Evolutionary conservation across 345 rosid genomes (phyloP), one percentile per base, ranked within the genome.

Genomic region (Populus nigra): DNA sequence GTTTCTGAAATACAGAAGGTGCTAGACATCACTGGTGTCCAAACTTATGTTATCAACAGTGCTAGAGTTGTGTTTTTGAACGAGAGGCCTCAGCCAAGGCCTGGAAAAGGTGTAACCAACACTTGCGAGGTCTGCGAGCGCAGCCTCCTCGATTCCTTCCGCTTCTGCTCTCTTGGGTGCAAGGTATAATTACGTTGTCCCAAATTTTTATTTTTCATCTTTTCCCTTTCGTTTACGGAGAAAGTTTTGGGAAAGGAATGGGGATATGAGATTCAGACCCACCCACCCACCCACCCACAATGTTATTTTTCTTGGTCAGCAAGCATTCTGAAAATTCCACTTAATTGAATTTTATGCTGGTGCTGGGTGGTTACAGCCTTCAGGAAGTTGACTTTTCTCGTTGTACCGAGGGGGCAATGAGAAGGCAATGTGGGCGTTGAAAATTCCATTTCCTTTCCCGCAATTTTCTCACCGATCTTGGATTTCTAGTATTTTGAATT

Each of bases 81-180:
- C 22, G 86, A 90, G 65, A 84, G 93, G 78, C 90, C 91, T 7
- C 91, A 90, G 82, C 90, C 91, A 7, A 87, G 91, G 85, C 91
- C 88, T 9, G 91, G 89, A 1, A 90, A 90, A 84, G 93, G 93
- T 5, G 89, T 87, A 75, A 88, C 88, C 79, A 87, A 90, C 75
- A 90, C 88, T 53, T 90, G 93, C 65, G 86, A 76, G 66, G 91
- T 88, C 74, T 90, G 93, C 15, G 84, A 85, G 39, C 87, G 93
- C 38, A 90, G 90, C 86, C 93, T 90, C 45, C 88, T 87, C 39
- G 91, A 90, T 78, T 85, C 93, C 72, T 90, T 88, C 90, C 79
- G 84, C 16, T 90, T 87, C 83, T 90, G 93, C 75, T 90, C 93
- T 20, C 86, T 90, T 50, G 91, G 89, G 47, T 90, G 93, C 89